A percentile compares a stretch with the other conserved stretches of the same genome.
Conservation (phyloP, 495 filamentous ascomycete genomes). For the Neurospora pannonica region DNA sequence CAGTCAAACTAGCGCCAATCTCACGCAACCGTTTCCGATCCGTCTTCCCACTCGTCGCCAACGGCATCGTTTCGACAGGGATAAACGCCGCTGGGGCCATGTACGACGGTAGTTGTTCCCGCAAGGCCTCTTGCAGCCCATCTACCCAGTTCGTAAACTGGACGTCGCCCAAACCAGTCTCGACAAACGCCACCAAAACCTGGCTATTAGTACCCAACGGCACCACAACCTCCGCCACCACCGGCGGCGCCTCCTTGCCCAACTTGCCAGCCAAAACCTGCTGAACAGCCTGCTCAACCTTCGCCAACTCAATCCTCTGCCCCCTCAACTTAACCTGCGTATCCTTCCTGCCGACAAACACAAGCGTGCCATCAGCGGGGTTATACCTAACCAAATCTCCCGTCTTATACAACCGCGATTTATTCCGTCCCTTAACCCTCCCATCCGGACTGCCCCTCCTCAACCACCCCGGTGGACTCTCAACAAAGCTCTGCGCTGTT, state of each 20-base stretch:
- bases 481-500: conserved; percentile 42
- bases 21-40: conserved; percentile 40
- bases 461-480: conserved; percentile 1
- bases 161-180: not conserved
- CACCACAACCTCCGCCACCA: conserved; percentile 23
- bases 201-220: conserved; percentile 6
- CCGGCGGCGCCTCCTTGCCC: conserved; percentile 4
- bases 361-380: conserved; percentile 17
- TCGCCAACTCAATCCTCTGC: conserved; percentile 28
- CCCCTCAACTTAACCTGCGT: conserved; percentile 35
- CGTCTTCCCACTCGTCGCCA: conserved; percentile 44
- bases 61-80: conserved; percentile 39
- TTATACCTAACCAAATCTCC: conserved; percentile 49
- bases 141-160: not conserved
- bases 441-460: not conserved
- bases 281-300: conserved; percentile 17
- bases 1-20: not conserved
- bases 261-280: conserved; percentile 3
- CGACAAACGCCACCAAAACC: not conserved
- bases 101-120: conserved; percentile 23
- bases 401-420: conserved; percentile 32
- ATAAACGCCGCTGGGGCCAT: conserved; percentile 53
- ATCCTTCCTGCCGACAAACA: conserved; percentile 27
- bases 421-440: not conserved
- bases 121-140: not conserved